These are phyloP conservation scores for Chrysanthemum lavandulifolium DNA, from an alignment of 129 eudicot genomes.

Conservation along the genomic window DNA sequence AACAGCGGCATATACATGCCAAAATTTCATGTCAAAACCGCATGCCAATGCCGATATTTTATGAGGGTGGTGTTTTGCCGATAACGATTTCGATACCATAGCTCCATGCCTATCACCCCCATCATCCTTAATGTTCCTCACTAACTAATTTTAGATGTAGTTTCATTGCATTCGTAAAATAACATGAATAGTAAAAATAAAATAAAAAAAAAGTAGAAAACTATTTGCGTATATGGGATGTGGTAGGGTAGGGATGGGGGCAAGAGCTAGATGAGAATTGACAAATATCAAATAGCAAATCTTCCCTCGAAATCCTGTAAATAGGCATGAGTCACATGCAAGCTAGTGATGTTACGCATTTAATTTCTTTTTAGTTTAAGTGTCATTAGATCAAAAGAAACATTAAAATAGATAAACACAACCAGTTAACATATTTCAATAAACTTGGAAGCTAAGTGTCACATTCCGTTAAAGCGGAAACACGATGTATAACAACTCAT, in stretches of 20 bases:
- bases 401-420: too few relatives aligned
- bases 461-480: too few relatives aligned
- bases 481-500: too few relatives aligned
- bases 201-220: neutral
- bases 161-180: neutral
- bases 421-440: too few relatives aligned
- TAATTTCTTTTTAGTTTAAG: neutral
- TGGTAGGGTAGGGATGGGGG: slow-evolving; percentile 24
- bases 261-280: neutral
- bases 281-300: slow-evolving; percentile 22
- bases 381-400: too few relatives aligned
- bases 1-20: too few relatives aligned
- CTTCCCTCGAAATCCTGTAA: slow-evolving; percentile 14
- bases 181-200: neutral
- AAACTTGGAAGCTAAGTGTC: too few relatives aligned
- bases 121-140: neutral
- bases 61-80: too few relatives aligned
- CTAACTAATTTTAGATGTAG: neutral
- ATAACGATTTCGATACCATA: too few relatives aligned
- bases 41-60: too few relatives aligned
- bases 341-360: neutral
- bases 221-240: neutral
- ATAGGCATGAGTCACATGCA: neutral
- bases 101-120: too few relatives aligned
- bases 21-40: too few relatives aligned